Evolutionary conservation across 352 stramenopile species (phyloP), one percentile per base, ranked within the genome.

Genomic region (Globisporangium middletonii): DNA sequence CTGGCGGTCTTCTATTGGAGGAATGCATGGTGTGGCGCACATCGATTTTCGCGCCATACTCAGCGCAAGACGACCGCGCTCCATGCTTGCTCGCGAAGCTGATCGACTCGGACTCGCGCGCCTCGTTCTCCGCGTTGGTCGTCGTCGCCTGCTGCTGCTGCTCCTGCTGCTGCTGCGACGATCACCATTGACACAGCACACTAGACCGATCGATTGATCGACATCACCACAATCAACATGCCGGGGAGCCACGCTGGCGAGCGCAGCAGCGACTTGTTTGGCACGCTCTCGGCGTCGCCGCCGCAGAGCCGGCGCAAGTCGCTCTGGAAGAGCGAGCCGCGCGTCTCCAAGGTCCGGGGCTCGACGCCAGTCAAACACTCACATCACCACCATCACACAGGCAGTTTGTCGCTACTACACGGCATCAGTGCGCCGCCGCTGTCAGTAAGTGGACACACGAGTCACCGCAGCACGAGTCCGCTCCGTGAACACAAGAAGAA

Each of bases 251-350:
- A 63, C 23, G 30, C 47, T 3, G 58, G 58, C 26, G 58, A 59
- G 26, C 58, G 45, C 30, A 42, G 9, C 19, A 57, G 43, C 51
- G 58, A 57, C 18, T 43, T 53, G 6, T 46, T 53, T 37, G 44
- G 42, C 3, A 43, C 47, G 18, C 37, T 61, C 4, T 26, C 44
- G 3, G 18, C 45, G 23, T 35, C 30, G 26, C 51, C 56, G 19
- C 51, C 50, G 23, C 23, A 45, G 51, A 64, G 45, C 50, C 57
- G 57, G 15, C 58, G 58, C 43, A 64, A 64, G 27, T 64, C 58
- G 26, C 28, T 64, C 51, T 64, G 58, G 58, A 64, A 59, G 51
- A 55, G 37, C 13, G 37, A 58, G 26, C 41, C 58, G 46, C 58
- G 47, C 58, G 35, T 53, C 9, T 15, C 42, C 35, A 61, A 61